A percentile compares a stretch with the other conserved stretches of the same genome.
These are phyloP conservation scores for Martiniozyma abietophila DNA, from an alignment of 805 yeast genomes.

Conservation along the genomic window DNA sequence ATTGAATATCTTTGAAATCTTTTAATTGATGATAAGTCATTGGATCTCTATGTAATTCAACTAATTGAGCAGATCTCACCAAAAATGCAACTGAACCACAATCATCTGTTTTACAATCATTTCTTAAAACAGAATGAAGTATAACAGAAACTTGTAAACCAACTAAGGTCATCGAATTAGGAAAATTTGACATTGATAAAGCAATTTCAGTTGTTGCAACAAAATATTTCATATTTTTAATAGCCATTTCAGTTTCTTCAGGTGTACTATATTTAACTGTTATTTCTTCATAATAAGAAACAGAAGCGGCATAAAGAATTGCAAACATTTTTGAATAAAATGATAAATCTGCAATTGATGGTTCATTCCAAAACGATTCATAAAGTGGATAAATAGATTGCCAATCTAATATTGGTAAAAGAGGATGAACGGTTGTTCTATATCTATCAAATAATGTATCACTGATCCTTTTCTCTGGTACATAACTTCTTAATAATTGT, in stretches of 20 bases:
- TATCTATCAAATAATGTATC: conserved; percentile 40
- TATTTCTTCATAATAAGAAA: conserved; percentile 50
- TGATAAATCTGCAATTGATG: conserved; percentile 27
- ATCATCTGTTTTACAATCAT: conserved; percentile 48
- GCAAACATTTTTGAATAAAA: conserved; percentile 45
- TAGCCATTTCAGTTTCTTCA: conserved; percentile 17
- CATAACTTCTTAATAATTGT: conserved; percentile 26
- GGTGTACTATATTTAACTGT: conserved; percentile 30
- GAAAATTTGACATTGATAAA: conserved; percentile 40
- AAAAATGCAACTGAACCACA: conserved; percentile 44
- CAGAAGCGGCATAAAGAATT: conserved; percentile 47
- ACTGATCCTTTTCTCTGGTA: conserved; percentile 39
- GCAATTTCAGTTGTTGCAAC: conserved; percentile 39
- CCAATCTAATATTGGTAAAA: conserved; percentile 44
- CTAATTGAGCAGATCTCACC: conserved; percentile 45
- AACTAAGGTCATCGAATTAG: conserved; percentile 36
- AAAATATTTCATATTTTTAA: conserved; percentile 40
- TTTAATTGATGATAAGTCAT: conserved; percentile 37
- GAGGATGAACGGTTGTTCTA: conserved; percentile 43
- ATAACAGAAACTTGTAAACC: conserved; percentile 29
- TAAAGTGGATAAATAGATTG: conserved; percentile 36
- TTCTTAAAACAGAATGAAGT: conserved; percentile 41
- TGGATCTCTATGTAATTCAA: conserved; percentile 52
- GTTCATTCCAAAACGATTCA: conserved; percentile 38
- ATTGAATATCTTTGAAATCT: conserved; percentile 38